Evolutionary conservation across 202 grass and related monocot species (phyloP), one percentile per base, ranked within the genome.

Genomic region (Zizania palustris): DNA sequence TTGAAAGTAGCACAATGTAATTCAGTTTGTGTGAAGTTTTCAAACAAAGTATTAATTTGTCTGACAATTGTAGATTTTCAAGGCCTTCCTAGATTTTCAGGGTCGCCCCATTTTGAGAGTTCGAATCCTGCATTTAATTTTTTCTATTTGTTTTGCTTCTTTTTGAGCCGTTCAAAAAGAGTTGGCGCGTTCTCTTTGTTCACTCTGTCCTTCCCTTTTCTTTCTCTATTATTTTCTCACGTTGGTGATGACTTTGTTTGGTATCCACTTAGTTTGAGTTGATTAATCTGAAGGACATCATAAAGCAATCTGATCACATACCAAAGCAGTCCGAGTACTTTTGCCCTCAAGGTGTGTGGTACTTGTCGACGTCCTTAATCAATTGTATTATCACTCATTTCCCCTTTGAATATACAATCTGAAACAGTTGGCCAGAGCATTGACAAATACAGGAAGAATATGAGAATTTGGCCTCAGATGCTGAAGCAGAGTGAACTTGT

Each of bases 151-250:
- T 34, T 62, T 3, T 44, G 72, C 46, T 19, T 15, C 3, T 9
- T 66, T 49, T 65, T 41, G 6, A 0, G 40, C 34, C 35, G 83
- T 85, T 85, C 68, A 73, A 85, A 85, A 85, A 56, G 49, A 79
- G 82, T 79, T 67, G 75, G 82, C 82, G 67, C 60, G 8, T 33
- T 66, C 15, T 45, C 55, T 22, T 61, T 83, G 5, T 16, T 35
- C 18, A 9, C 46, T 36, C 45, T 63, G 42, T 63, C 19, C 36
- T 42, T 53, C 69, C 3, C 1, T 50, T 19, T 61, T 45, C 0
- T 19, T 7, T 46, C 6, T 39, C 38, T 46, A 0, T 71, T n/a
- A 15, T 28, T 50, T 64, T 63, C n/a, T 65, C 33, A 20, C 62
- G 64, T 44, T 48, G 9, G 60, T 63, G 9, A 21, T 9, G 58